Conservation (phyloP, 2,329 filamentous ascomycete genomes). For the Tothia fuscella region DNA sequence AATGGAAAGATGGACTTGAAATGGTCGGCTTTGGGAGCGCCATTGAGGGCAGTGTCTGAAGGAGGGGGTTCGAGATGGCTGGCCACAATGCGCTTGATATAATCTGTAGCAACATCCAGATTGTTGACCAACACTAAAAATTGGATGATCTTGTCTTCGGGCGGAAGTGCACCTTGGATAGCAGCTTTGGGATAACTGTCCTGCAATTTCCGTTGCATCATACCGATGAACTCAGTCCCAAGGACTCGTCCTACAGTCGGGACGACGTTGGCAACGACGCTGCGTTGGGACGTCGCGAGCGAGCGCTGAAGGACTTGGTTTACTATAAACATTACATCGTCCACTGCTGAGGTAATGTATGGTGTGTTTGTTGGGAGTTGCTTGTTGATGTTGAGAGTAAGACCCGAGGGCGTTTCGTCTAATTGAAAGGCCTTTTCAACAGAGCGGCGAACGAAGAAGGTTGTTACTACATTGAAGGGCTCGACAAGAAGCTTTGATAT, state of each 20-base stretch:
- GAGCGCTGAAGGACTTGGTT: constrained; percentile 82
- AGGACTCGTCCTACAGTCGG: constrained; percentile 71
- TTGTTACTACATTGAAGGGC: constrained; percentile 86
- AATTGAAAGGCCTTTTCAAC: constrained; percentile 97
- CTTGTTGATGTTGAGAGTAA: constrained; percentile 64
- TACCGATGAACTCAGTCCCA: constrained; percentile 81
- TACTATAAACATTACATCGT: constrained; percentile 99
- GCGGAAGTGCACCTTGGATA: constrained; percentile 68
- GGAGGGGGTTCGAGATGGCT: constrained; percentile 42
- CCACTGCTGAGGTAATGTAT: constrained; percentile 87
- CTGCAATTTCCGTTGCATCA: constrained; percentile 96
- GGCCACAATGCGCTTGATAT: constrained; percentile 73
- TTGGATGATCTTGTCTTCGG: constrained; percentile 75
- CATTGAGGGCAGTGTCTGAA: constrained; percentile 21
- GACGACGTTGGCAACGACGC: constrained; percentile 65
- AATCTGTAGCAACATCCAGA: constrained; percentile 83
- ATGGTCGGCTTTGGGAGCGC: constrained; percentile 21
- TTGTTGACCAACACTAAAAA: constrained; percentile 95
- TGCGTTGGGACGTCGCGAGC: constrained; percentile 71
- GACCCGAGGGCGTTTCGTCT: constrained; percentile 71
- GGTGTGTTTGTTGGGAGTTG: constrained; percentile 67
- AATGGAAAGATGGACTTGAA: constrained; percentile 62
- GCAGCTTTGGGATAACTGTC: constrained; percentile 77
- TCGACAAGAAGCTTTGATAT: constrained; percentile 59
- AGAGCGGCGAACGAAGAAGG: constrained; percentile 90